Base-by-base conservation (phyloP, 108 stramenopile genomes). In the Bacterosira constricta region DNA sequence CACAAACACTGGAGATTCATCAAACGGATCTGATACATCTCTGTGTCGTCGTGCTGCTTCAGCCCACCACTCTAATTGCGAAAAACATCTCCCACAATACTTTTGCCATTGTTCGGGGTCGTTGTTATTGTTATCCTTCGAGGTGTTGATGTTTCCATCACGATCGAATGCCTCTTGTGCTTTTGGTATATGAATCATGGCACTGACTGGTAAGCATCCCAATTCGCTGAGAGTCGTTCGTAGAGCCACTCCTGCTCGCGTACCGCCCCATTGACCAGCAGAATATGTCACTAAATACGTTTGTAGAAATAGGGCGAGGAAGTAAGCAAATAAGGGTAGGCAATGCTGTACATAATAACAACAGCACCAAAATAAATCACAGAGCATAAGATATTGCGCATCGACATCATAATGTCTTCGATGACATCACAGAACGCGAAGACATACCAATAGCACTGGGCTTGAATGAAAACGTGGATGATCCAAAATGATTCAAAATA, bases 1-100 rank as follows among this genome's bases (percentile, higher is more conserved):
- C 35, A 42, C 42, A 66, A 88, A 84, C 0, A 71, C 59, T 42
- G 86, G 84, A 18, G 87, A 88, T 17, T 55, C 42, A 42, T 63
- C 69, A 64, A 84, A 85, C 4, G 87, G 90, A 60, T 91, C 90
- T 27, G 75, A 66, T 12, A 63, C 26, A 4, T 55, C 59, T 25
- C 79, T 69, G 35, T 92, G 88, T 11, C 61, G 46, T 17, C 71
- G 79, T 39, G 83, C 68, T 11, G 91, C 91, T 27, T 66, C 73
- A 7, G 65, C 91, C 88, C 86, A 89, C 92, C 90, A 93, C 69
- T 93, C 88, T 67, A 90, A 75, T 71, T 93, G 90, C 15, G 73
- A 79, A 74, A 90, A 75, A 49, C 85, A 86, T n/a, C 90, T 77
- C 47, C 45, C 75, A 36, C 52, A 66, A 45, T 90, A 93, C 8